These are phyloP conservation scores for Mortierella polycephala DNA, from an alignment of 371 early-diverging fungal genomes.

Conservation along the genomic window DNA sequence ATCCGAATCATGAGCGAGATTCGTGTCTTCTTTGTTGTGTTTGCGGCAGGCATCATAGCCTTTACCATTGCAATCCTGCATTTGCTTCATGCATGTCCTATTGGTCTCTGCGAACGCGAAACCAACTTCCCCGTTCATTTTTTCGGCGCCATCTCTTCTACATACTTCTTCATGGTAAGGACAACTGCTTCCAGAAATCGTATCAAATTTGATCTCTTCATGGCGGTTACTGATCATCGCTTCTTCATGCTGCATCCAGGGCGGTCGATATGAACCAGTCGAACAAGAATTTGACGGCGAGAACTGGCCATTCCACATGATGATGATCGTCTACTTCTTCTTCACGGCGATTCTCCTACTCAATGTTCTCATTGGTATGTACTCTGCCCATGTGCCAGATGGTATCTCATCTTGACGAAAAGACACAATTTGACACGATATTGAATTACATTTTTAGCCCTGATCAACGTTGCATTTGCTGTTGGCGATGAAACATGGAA, in stretches of 20 bases:
- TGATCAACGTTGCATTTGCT: constrained; percentile 22
- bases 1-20: constrained; percentile 15
- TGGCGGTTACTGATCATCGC: not conserved
- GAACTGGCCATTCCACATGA: constrained; percentile 19
- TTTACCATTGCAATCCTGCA: constrained; percentile 27
- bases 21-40: constrained; percentile 20
- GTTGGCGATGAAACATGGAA: constrained; percentile 20
- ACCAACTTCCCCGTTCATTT: constrained; percentile 11
- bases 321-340: constrained; percentile 37
- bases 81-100: constrained; percentile 15
- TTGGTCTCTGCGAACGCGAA: not conserved
- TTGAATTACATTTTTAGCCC: constrained; percentile 2
- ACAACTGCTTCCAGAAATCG: not conserved
- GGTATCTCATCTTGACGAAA: not conserved
- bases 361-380: constrained; percentile 42
- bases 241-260: constrained; percentile 4
- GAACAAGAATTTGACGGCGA: not conserved
- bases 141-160: constrained; percentile 16
- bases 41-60: constrained; percentile 19
- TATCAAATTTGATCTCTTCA: not conserved
- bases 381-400: too few relatives aligned
- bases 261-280: constrained; percentile 35
- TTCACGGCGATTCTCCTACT: constrained; percentile 36
- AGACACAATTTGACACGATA: not conserved
- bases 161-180: constrained; percentile 44